These are phyloP conservation scores for Gastrolobium villosum DNA, from an alignment of 306 rosid genomes.

Conservation along the genomic window DNA sequence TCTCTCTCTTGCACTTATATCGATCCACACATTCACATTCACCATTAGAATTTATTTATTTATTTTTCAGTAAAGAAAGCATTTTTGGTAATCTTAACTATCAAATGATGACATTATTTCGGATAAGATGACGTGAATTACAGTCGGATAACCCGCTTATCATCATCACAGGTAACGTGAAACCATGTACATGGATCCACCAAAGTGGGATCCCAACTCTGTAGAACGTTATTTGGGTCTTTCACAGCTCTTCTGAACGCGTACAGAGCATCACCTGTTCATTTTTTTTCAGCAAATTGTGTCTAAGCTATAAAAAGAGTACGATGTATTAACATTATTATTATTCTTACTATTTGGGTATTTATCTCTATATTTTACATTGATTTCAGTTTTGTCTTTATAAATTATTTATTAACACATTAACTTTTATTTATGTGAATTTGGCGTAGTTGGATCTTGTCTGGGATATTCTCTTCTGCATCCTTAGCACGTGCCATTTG, in stretches of 20 bases:
- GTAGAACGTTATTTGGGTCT: conserved; percentile 75
- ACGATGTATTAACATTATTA: too few relatives aligned
- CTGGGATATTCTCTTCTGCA: too few relatives aligned
- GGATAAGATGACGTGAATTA: conserved; percentile 39
- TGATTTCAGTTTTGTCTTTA: too few relatives aligned
- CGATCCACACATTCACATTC: conserved; percentile 19
- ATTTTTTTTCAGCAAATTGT: neutral
- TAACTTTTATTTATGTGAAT: too few relatives aligned
- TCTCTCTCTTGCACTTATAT: too few relatives aligned
- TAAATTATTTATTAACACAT: too few relatives aligned
- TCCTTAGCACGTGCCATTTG: too few relatives aligned
- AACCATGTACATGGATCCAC: conserved; percentile 98
- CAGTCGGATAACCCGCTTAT: conserved; percentile 77
- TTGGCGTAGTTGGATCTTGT: too few relatives aligned
- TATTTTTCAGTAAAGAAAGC: neutral
- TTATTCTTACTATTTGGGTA: too few relatives aligned
- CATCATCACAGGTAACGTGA: conserved; percentile 81
- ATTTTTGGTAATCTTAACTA: neutral
- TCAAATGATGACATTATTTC: neutral
- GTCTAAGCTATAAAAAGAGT: too few relatives aligned
- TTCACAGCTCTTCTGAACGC: conserved; percentile 77
- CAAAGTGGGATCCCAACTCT: conserved; percentile 91
- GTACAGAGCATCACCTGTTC: conserved; percentile 84
- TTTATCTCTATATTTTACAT: too few relatives aligned
- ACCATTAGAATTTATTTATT: conserved; percentile 14